Percentiles rank a stretch among this genome's conserved stretches.
Evolutionary conservation across 2,329 filamentous ascomycete species (phyloP).

Genomic region (Phialophora tarda): DNA sequence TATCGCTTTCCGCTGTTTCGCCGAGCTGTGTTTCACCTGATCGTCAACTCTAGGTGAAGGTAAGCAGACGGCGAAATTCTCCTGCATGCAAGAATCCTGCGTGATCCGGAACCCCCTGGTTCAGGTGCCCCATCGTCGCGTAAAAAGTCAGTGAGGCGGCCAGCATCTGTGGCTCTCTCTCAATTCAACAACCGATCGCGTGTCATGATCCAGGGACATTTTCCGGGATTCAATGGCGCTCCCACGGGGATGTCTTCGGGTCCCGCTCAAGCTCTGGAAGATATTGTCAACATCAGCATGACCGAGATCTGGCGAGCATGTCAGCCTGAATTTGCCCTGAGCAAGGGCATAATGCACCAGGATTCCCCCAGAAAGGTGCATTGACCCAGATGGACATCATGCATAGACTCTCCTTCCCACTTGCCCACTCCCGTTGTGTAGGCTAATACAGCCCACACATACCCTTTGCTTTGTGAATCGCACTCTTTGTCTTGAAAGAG

Average conservation of each 20-base stretch:
- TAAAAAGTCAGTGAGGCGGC: background rate
- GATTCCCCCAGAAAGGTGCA: background rate
- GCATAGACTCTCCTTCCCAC: background rate
- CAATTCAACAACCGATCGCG: background rate
- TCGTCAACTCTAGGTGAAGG: background rate
- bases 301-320: background rate
- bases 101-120: background rate
- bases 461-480: background rate
- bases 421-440: background rate
- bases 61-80: background rate
- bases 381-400: background rate
- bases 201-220: background rate
- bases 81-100: background rate
- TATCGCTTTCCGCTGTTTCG: background rate
- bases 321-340: background rate
- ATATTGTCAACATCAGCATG: conserved; percentile 1
- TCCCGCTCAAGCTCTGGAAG: background rate
- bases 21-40: background rate
- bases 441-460: background rate
- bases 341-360: background rate
- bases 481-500: background rate
- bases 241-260: background rate
- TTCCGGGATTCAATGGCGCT: background rate
- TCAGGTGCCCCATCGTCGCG: background rate
- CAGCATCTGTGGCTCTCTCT: background rate